A percentile compares a stretch with the other conserved stretches of the same genome.
Conservation (phyloP, 495 filamentous ascomycete genomes). For the Melanomma pulvis-pyrius region DNA sequence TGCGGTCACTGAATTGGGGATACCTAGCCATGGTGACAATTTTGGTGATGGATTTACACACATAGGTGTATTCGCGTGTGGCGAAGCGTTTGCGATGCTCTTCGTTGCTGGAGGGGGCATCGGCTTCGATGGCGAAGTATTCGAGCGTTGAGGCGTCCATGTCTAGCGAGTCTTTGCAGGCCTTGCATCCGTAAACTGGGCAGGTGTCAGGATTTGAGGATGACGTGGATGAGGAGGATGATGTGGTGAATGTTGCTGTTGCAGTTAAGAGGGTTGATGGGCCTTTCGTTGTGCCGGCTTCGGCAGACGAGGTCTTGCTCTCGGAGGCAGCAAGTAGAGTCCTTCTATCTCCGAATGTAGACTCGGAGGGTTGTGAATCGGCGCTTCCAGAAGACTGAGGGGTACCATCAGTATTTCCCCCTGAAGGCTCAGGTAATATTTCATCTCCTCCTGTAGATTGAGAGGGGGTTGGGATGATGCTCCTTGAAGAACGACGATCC, state of each 20-base stretch:
- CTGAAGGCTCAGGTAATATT: background rate
- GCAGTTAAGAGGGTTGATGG: background rate
- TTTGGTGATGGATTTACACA: conserved; percentile 1
- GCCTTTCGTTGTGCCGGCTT: background rate
- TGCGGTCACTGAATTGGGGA: background rate
- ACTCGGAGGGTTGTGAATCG: background rate
- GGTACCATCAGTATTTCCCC: background rate
- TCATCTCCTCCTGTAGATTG: background rate
- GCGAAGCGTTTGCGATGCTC: background rate
- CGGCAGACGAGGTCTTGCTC: background rate
- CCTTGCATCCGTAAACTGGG: conserved; percentile 7
- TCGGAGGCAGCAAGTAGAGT: background rate
- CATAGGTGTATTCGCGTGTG: conserved; percentile 9
- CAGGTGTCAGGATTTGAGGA: background rate
- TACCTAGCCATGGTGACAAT: conserved; percentile 5
- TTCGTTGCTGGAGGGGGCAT: background rate
- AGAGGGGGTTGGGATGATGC: background rate
- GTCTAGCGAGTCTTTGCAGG: conserved; percentile 10
- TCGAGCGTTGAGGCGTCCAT: conserved; percentile 8
- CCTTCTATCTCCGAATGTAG: background rate
- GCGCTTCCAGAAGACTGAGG: background rate
- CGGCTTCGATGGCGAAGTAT: conserved; percentile 17
- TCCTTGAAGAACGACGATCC: no score
- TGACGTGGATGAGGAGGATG: background rate
- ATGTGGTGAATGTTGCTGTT: background rate